Evolutionary conservation across 371 early-diverging fungal species (phyloP).

Genomic region (Parasitella parasitica): DNA sequence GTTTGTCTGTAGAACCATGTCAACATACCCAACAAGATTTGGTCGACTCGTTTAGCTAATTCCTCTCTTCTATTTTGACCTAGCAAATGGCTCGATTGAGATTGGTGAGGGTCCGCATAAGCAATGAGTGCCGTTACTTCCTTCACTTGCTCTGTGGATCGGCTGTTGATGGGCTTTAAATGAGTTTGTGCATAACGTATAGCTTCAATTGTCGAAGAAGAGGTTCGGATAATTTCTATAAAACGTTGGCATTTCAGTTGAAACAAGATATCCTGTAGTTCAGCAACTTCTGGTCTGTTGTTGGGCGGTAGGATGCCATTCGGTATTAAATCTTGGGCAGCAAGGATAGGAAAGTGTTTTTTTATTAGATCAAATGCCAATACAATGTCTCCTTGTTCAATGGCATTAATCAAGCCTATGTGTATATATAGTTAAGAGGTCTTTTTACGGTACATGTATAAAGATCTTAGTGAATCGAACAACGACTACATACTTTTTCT

Average conservation of each 20-base stretch:
- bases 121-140: conserved; percentile 44
- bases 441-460: no score
- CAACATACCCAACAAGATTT: conserved; percentile 29
- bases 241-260: conserved; percentile 44
- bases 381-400: conserved; percentile 30
- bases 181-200: conserved; percentile 41
- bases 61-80: conserved; percentile 31
- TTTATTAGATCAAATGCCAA: conserved; percentile 35
- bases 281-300: not conserved
- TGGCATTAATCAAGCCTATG: conserved; percentile 31
- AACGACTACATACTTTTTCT: conserved; percentile 34
- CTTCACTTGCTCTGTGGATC: conserved; percentile 23
- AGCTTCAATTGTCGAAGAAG: conserved; percentile 25
- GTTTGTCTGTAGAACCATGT: no score
- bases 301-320: not conserved
- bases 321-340: conserved; percentile 14
- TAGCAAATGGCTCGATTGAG: conserved; percentile 31
- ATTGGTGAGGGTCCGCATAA: conserved; percentile 37
- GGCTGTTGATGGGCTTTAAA: conserved; percentile 22
- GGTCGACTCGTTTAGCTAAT: conserved; percentile 38
- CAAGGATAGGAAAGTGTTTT: conserved; percentile 30
- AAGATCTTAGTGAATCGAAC: no score
- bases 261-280: conserved; percentile 17
- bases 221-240: conserved; percentile 30
- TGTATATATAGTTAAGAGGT: no score